Conservation (phyloP, 164 flowering plant genomes). For the Piper longum region DNA sequence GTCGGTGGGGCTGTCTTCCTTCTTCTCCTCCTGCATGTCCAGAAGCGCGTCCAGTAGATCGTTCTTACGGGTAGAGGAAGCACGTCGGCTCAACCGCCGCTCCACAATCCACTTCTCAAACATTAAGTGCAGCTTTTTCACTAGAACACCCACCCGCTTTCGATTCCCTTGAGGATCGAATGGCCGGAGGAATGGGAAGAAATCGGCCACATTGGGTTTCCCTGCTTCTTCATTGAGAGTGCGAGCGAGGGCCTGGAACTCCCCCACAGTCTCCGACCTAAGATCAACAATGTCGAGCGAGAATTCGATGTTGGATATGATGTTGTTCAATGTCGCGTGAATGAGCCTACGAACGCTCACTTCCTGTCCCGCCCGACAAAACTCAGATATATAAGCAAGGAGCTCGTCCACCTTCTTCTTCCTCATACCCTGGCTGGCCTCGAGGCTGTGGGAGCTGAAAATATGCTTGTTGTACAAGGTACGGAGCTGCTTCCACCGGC, state of each 20-base stretch:
- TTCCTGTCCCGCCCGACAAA: neutral
- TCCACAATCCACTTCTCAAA: neutral
- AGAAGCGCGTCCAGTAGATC: neutral
- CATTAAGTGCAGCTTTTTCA: neutral
- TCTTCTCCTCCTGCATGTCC: neutral
- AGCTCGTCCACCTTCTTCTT: neutral
- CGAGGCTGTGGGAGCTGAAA: neutral
- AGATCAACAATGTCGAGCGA: slow-evolving; percentile 4
- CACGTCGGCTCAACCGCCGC: neutral
- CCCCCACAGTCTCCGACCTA: neutral
- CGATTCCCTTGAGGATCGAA: slow-evolving; percentile 3
- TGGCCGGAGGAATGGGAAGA: slow-evolving; percentile 1
- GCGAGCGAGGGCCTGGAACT: slow-evolving; percentile 1
- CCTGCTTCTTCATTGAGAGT: neutral
- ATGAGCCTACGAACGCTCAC: slow-evolving; percentile 1
- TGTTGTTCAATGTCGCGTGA: neutral
- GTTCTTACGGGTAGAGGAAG: neutral
- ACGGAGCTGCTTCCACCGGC: neutral
- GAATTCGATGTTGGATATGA: slow-evolving; percentile 3
- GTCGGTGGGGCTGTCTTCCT: neutral
- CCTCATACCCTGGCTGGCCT: neutral
- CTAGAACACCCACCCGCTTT: neutral
- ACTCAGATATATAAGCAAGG: neutral
- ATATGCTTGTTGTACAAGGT: neutral
- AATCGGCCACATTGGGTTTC: slow-evolving; percentile 5